These are phyloP conservation scores for Tetradesmus lagerheimii DNA, from an alignment of 139 green algal species.

Conservation along the genomic window DNA sequence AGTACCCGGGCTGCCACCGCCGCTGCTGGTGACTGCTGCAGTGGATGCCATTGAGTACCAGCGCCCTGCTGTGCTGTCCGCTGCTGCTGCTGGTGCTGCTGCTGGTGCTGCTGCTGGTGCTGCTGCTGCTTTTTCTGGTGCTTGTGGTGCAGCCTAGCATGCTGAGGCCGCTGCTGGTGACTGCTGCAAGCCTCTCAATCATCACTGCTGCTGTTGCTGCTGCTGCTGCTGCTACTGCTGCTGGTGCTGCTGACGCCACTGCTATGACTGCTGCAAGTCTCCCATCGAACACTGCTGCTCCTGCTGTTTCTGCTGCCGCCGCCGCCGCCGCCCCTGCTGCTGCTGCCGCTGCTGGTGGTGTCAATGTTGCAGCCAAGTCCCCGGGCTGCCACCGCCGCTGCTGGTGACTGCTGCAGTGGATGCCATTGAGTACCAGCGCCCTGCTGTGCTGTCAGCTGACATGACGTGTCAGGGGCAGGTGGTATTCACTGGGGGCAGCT, in stretches of 20 bases:
- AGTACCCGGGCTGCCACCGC: not conserved
- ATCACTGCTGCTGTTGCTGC: not conserved
- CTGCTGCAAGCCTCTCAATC: not conserved
- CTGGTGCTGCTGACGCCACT: constrained; percentile 62
- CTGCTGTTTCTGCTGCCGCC: no score
- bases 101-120: no score
- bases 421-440: constrained; percentile 66
- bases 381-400: constrained; percentile 62
- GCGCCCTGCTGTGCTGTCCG: not conserved
- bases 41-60: not conserved
- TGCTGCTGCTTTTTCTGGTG: no score
- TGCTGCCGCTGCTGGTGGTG: constrained; percentile 7
- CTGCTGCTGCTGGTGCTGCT: no score
- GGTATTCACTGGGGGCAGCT: constrained; percentile 80
- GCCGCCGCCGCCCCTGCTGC: no score
- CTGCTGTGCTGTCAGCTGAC: constrained; percentile 54
- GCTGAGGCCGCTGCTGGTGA: constrained; percentile 7
- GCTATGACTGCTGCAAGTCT: constrained; percentile 82
- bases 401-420: constrained; percentile 86
- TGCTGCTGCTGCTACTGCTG: constrained; percentile 9
- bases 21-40: not conserved
- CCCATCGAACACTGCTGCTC: no score
- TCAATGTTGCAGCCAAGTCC: constrained; percentile 18
- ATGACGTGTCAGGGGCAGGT: constrained; percentile 71
- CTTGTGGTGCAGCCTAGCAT: no score